phyloP scores from a whole-genome alignment of 2,329 filamentous ascomycete species.

The Alternaria sp. region DNA sequence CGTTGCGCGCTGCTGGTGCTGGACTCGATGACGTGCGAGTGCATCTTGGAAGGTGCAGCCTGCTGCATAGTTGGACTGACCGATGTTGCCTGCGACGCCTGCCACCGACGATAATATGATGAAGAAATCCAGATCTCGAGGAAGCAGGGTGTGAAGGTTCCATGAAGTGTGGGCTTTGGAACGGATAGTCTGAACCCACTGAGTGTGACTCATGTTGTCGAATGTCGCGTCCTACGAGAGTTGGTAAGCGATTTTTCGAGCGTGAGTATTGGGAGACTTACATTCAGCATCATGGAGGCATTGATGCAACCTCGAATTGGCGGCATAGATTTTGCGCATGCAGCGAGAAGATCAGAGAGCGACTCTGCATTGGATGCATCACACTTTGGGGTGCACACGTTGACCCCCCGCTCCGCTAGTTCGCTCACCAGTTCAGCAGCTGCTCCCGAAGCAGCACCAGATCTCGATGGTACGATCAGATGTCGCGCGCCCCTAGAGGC shows the following conservation, averaged over 20 bases:
- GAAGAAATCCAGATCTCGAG: background rate
- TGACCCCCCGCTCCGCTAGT: background rate
- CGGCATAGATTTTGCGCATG: background rate
- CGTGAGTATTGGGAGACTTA: background rate
- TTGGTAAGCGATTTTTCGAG: background rate
- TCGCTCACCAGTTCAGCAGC: background rate
- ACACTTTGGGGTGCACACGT: background rate
- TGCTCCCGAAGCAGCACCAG: background rate
- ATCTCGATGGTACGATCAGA: background rate
- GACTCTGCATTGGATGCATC: background rate
- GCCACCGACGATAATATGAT: background rate
- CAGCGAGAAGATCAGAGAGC: background rate
- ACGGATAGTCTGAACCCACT: background rate
- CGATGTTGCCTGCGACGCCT: background rate
- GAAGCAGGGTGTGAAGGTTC: conserved; percentile 2
- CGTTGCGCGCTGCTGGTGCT: background rate
- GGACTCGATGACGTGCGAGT: conserved; percentile 8
- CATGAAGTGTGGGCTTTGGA: background rate
- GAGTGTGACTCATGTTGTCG: background rate
- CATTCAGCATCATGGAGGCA: background rate
- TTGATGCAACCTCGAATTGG: background rate
- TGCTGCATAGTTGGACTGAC: conserved; percentile 5
- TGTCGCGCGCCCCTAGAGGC: background rate
- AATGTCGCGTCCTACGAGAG: background rate
- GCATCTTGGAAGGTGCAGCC: conserved; percentile 6